Percentiles rank a stretch among this genome's conserved stretches.
Conservation (phyloP, 352 stramenopile species). For the Pythium coloratum region DNA sequence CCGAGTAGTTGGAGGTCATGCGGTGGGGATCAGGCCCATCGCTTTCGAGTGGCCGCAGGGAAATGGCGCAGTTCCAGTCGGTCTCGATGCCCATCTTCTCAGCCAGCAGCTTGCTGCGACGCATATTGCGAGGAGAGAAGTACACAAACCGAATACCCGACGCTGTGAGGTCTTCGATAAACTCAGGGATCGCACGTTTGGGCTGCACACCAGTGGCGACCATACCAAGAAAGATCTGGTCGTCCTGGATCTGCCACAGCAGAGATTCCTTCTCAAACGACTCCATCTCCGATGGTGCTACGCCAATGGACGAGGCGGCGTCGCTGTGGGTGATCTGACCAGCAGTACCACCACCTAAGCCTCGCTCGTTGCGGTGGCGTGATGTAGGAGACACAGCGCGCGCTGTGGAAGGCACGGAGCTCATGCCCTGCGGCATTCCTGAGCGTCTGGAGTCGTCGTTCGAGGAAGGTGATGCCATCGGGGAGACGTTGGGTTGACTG, state of each 20-base stretch:
- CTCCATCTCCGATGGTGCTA: slow-evolving; percentile 51
- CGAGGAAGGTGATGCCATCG: slow-evolving; percentile 15
- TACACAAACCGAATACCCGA: slow-evolving; percentile 98
- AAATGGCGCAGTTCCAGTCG: slow-evolving; percentile 99
- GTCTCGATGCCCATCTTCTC: slow-evolving; percentile 99
- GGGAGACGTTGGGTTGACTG: slow-evolving; percentile 19
- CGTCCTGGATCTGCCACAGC: slow-evolving; percentile 88
- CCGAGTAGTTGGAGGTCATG: slow-evolving; percentile 97
- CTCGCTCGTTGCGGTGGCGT: slow-evolving; percentile 19
- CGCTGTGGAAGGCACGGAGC: slow-evolving; percentile 18
- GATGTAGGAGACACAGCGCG: slow-evolving; percentile 21
- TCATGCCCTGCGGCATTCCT: slow-evolving; percentile 17
- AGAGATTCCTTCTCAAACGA: slow-evolving; percentile 59
- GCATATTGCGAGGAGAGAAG: slow-evolving; percentile 99
- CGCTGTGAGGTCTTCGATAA: slow-evolving; percentile 95
- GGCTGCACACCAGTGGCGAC: slow-evolving; percentile 94
- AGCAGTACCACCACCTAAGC: slow-evolving; percentile 1
- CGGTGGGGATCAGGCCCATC: slow-evolving; percentile 92
- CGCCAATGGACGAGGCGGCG: slow-evolving; percentile 48
- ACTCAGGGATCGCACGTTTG: slow-evolving; percentile 92
- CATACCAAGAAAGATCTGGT: slow-evolving; percentile 98
- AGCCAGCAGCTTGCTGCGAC: slow-evolving; percentile 95
- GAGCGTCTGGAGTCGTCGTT: slow-evolving; percentile 17
- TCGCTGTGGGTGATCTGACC: slow-evolving; percentile 34
- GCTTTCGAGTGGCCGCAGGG: slow-evolving; percentile 90